These are phyloP conservation scores for Colletotrichum filicis DNA, from an alignment of 2,329 filamentous ascomycete species.

Conservation along the genomic window DNA sequence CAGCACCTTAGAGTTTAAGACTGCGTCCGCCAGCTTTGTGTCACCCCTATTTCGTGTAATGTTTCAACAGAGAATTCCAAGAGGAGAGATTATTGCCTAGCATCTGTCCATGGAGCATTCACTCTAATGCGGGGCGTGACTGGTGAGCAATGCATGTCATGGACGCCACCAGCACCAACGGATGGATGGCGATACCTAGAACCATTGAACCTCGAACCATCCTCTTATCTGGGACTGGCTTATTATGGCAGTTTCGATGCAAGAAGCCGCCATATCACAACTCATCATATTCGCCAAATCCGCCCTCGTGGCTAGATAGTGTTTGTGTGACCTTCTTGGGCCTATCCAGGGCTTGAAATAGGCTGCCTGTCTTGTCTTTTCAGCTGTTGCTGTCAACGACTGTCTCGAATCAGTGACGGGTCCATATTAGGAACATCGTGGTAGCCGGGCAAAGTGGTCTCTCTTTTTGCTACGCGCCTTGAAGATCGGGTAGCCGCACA, in stretches of 20 bases:
- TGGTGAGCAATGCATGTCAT: neutral
- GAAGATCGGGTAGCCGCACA: conserved; percentile 14
- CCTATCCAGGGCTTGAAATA: neutral
- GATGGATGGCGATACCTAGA: neutral
- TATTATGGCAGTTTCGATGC: neutral
- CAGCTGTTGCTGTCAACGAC: conserved; percentile 22
- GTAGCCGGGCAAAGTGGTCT: neutral
- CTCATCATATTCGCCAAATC: neutral
- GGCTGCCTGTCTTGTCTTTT: neutral
- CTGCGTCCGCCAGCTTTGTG: conserved; percentile 16
- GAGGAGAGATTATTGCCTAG: neutral
- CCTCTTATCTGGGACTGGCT: neutral
- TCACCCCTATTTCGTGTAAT: conserved; percentile 15
- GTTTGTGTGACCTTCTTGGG: neutral
- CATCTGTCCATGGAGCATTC: neutral
- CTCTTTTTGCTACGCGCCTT: neutral
- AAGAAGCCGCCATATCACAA: neutral
- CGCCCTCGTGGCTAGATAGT: neutral
- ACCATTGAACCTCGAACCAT: neutral
- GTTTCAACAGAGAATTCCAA: neutral
- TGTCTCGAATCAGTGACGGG: conserved; percentile 20
- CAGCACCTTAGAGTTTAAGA: conserved; percentile 19
- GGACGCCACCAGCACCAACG: neutral
- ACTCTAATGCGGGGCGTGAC: neutral
- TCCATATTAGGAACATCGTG: neutral